Evolutionary conservation across 306 rosid genomes (phyloP), one percentile per base, ranked within the genome.

Genomic region (Begonia peltatifolia): DNA sequence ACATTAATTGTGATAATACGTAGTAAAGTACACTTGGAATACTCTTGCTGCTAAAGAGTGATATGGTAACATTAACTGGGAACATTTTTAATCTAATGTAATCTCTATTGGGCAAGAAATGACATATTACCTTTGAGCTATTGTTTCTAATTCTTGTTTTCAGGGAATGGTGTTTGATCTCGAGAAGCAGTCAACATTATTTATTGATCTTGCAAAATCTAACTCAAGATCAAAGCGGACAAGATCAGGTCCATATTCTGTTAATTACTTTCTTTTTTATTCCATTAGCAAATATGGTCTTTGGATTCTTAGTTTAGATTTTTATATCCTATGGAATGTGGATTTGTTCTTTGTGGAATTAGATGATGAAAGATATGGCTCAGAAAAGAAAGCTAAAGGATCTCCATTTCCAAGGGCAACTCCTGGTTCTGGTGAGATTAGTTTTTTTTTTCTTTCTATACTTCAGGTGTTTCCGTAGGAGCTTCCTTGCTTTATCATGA

Each of bases 101-200:
- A 20, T 20, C 23, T 20, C 4, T 20, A 20, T 20, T 30, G 38
- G 38, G 38, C 38, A 30, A 30, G 38, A 30, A 30, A 30, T 30
- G 38, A 30, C 38, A 30, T 30, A 30, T 30, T 30, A 30, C 38
- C 38, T 30, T 30, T 30, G 8, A 30, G 9, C 58, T 47, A 52
- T 61, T 66, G 56, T 52, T 51, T 61, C 35, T 54, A 15, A 58
- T 42, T 53, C 42, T 60, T 81, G 56, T 67, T 71, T 70, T 59
- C 72, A 86, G 95, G 99, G 99, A 47, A 74, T 90, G 95, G 80
- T 90, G 42, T 90, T 90, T 76, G 99, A 90, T 79, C 94, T 90
- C 67, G 94, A 90, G 67, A 81, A 79, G 75, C 92, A 79, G 42
- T 86, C 99, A 17, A 77, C 83, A 9, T 71, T 90, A 6, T 90